Evolutionary conservation across 352 stramenopile species (phyloP).

Genomic region (Phytophthora tubulina): DNA sequence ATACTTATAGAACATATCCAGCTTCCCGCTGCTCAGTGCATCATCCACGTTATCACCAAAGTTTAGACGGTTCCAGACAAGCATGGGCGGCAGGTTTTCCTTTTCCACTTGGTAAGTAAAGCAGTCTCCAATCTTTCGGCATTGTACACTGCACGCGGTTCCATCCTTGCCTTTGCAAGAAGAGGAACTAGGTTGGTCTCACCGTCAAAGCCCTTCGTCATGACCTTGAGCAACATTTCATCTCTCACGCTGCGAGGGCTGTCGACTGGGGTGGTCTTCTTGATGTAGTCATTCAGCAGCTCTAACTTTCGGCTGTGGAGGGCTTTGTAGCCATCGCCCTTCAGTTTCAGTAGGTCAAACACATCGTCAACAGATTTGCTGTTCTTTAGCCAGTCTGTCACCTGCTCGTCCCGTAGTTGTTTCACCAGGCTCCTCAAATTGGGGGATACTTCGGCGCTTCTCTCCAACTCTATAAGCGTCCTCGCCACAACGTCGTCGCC

Average conservation of each 20-base stretch:
- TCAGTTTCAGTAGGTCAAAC: neutral
- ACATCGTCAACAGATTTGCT: neutral
- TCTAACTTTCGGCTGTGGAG: too few species aligned
- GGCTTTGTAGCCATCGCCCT: too few species aligned
- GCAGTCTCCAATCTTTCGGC: neutral
- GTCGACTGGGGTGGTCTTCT: too few species aligned
- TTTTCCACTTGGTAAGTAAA: too few species aligned
- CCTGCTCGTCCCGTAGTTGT: neutral
- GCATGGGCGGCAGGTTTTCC: neutral
- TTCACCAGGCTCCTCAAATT: neutral
- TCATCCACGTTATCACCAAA: neutral
- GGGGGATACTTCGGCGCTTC: neutral
- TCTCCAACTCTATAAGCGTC: neutral
- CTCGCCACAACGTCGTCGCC: conserved; percentile 4
- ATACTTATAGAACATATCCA: neutral
- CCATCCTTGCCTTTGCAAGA: neutral
- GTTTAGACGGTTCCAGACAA: neutral
- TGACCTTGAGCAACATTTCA: neutral
- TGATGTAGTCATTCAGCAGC: too few species aligned
- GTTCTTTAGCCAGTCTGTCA: neutral
- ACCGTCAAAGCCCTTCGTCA: too few species aligned
- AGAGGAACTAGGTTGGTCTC: neutral
- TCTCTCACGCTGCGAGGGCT: too few species aligned
- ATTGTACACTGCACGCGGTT: neutral
- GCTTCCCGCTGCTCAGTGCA: neutral